Conservation (phyloP, 2,329 filamentous ascomycete genomes). For the Pseudocercospora crystallina region DNA sequence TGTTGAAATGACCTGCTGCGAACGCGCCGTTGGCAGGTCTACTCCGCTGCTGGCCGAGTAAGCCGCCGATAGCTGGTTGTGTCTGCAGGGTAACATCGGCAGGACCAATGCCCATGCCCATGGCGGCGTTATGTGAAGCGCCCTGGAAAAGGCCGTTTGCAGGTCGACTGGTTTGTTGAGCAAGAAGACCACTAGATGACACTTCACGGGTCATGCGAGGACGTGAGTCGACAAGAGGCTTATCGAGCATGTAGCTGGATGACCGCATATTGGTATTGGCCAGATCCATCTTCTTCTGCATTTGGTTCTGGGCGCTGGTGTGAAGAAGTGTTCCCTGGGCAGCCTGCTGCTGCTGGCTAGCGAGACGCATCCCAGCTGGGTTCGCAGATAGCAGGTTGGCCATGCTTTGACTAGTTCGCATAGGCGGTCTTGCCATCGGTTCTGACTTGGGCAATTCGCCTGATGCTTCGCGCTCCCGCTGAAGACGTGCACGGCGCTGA, state of each 20-base stretch:
- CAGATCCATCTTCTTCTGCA: constrained; percentile 38
- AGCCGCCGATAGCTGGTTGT: constrained; percentile 22
- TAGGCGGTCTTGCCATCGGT: constrained; percentile 46
- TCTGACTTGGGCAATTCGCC: constrained; percentile 15
- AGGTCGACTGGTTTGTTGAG: constrained; percentile 16
- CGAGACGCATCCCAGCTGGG: constrained; percentile 24
- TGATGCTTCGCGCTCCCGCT: constrained; percentile 61
- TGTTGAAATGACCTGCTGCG: constrained; percentile 26
- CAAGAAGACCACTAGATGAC: constrained; percentile 26
- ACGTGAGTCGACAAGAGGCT: constrained; percentile 23
- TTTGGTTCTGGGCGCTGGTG: constrained; percentile 30
- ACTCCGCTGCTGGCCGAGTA: constrained; percentile 20
- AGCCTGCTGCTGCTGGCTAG: constrained; percentile 20
- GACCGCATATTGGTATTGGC: constrained; percentile 35
- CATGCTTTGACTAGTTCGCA: constrained; percentile 54
- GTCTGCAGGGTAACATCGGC: constrained; percentile 2
- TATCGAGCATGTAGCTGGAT: constrained; percentile 25
- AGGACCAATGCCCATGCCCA: constrained; percentile 5
- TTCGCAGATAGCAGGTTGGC: constrained; percentile 60
- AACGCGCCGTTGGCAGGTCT: constrained; percentile 37
- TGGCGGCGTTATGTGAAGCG: constrained; percentile 18
- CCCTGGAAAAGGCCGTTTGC: constrained; percentile 36
- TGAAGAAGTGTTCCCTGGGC: constrained; percentile 42
- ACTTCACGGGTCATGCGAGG: constrained; percentile 34
- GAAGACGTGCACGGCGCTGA: constrained; percentile 71